Evolutionary conservation across 2,329 filamentous ascomycete species (phyloP), one percentile per base, ranked within the genome.

Genomic region (Aspergillus udagawae): DNA sequence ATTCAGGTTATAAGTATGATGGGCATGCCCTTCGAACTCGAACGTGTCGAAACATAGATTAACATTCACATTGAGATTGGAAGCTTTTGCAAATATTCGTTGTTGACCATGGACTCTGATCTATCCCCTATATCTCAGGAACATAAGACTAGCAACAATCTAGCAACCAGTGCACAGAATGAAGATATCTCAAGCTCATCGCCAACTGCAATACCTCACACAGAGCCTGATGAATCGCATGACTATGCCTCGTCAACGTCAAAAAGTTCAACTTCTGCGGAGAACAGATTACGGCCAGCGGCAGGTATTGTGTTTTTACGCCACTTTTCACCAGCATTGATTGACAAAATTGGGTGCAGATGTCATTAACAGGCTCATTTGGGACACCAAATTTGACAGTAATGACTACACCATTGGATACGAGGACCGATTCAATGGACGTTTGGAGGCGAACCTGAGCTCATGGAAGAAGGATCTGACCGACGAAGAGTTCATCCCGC

Each of bases 401-500:
- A 65, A 66, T 4, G 71, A 81, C 51, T 83, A 79, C 62, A 70
- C 82, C 12, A 77, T 84, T 29, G 82, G 80, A 3, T 84, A 83
- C 57, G 70, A 80, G 23, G 82, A 85, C 63, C 75, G 81, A 9
- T 84, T 84, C 54, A 63, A 77, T 10, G 80, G 80, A 0, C 72
- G 77, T 21, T 72, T 77, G 55, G 82, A 83, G 67, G 75, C 77
- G 10, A 63, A 70, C 8, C 67, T 83, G 3, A 73, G 75, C 49
- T 73, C 70, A n/a, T 84, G 82, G 82, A 80, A 82, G 63, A 77
- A 73, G 20, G 80, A 82, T 50, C 75, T 77, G 32, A 83, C 81
- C 9, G 70, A 83, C 28, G 80, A 83, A 57, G 81, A 84, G 49
- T 84, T 83, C 55, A 82, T 84, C 55, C 82, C 82, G 3, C 76